phyloP scores from a whole-genome alignment of 2,329 filamentous ascomycete species.

The Fusarium sp. region DNA sequence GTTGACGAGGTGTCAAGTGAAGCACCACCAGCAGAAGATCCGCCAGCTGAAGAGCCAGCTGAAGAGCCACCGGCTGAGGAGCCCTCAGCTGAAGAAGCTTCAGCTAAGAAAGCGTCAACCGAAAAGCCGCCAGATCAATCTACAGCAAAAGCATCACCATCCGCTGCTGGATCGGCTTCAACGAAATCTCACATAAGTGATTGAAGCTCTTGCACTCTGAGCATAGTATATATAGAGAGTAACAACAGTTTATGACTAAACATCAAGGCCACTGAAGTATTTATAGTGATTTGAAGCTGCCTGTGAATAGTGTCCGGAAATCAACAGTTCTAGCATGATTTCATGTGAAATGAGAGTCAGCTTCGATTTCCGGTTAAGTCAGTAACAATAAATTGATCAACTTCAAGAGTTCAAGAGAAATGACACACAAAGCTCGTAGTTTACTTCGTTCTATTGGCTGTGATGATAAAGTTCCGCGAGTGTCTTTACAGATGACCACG shows the following conservation, averaged over 20 bases:
- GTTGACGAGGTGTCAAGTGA: neutral
- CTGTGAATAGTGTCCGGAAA: neutral
- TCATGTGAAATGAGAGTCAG: neutral
- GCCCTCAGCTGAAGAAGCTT: neutral
- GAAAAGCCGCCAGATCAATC: neutral
- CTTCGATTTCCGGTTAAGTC: neutral
- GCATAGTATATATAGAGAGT: neutral
- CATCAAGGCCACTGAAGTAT: neutral
- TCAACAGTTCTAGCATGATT: neutral
- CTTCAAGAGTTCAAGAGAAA: neutral
- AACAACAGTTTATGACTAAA: neutral
- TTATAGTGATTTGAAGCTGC: neutral
- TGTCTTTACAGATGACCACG: neutral
- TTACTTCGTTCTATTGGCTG: neutral
- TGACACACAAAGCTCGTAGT: neutral
- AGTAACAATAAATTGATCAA: neutral
- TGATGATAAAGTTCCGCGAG: neutral
- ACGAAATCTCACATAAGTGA: neutral
- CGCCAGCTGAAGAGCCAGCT: neutral
- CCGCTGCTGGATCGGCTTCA: neutral
- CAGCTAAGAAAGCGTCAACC: neutral
- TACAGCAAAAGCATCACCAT: neutral
- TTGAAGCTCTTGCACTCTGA: neutral
- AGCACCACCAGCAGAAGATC: neutral
- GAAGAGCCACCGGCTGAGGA: neutral